A percentile compares a stretch with the other conserved stretches of the same genome.
Evolutionary conservation across 169 alveolate genomes (phyloP).

Genomic region (Cryptosporidium ubiquitum): DNA sequence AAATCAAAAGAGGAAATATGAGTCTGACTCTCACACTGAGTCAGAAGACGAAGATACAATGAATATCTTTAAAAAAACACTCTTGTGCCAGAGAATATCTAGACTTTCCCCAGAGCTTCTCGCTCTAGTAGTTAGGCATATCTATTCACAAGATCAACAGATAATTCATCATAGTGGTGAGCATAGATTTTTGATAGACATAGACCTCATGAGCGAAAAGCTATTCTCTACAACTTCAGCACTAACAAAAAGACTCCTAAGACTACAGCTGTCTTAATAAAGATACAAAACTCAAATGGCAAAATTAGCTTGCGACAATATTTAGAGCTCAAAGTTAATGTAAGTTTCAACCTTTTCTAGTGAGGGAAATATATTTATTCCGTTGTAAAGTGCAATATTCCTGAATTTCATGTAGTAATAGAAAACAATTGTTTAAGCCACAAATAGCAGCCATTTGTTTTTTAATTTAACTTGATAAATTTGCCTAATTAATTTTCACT

Average conservation of each 20-base stretch:
- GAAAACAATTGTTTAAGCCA: neutral
- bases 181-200: slow-evolving; percentile 13
- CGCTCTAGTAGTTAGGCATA: slow-evolving; percentile 45
- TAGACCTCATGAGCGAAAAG: slow-evolving; percentile 23
- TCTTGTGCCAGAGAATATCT: slow-evolving; percentile 47
- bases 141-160: slow-evolving; percentile 51
- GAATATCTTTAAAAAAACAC: neutral
- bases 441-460: neutral
- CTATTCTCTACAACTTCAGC: slow-evolving; percentile 44
- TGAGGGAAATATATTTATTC: no score
- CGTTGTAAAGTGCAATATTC: neutral
- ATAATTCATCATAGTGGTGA: slow-evolving; percentile 55
- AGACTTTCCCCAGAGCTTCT: slow-evolving; percentile 65
- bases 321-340: neutral
- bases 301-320: neutral
- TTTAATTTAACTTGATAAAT: neutral
- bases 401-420: no score
- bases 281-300: neutral
- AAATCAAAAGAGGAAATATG: slow-evolving; percentile 8
- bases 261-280: slow-evolving; percentile 2
- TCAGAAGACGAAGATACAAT: slow-evolving; percentile 1
- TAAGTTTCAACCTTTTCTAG: no score
- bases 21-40: slow-evolving; percentile 28
- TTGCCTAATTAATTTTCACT: neutral
- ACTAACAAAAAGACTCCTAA: slow-evolving; percentile 54